These are phyloP conservation scores for Hanseniaspora jakobsenii DNA, from an alignment of 805 yeast genomes.

Conservation along the genomic window DNA sequence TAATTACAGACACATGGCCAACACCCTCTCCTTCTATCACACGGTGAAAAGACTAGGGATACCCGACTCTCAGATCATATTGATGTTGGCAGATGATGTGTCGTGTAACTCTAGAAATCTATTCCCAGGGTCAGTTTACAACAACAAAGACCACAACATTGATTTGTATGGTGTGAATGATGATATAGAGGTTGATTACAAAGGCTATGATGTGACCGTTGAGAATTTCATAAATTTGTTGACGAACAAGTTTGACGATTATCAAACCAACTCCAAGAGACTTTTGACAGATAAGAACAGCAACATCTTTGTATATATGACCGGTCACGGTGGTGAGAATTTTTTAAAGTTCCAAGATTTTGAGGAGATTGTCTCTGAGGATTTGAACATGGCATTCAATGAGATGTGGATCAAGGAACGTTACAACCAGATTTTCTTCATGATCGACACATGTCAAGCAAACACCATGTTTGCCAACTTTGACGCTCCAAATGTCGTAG, in stretches of 20 bases:
- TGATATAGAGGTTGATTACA: slow-evolving; percentile 85
- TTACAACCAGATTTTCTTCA: slow-evolving; percentile 88
- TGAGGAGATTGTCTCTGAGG: slow-evolving; percentile 90
- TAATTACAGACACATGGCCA: slow-evolving; percentile 96
- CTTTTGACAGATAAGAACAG: slow-evolving; percentile 86
- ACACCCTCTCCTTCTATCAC: slow-evolving; percentile 83
- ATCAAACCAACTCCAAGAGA: slow-evolving; percentile 86
- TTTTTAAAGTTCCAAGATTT: slow-evolving; percentile 96
- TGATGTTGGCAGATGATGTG: slow-evolving; percentile 93
- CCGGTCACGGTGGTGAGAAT: slow-evolving; percentile 98
- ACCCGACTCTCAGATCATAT: slow-evolving; percentile 92
- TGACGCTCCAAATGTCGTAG: slow-evolving; percentile 81
- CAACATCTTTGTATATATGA: slow-evolving; percentile 84
- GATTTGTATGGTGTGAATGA: slow-evolving; percentile 74
- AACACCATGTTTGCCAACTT: slow-evolving; percentile 91
- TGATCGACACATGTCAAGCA: slow-evolving; percentile 98
- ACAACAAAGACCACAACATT: slow-evolving; percentile 80
- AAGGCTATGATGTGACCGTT: slow-evolving; percentile 97
- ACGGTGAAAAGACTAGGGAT: slow-evolving; percentile 93
- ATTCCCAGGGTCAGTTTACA: slow-evolving; percentile 91
- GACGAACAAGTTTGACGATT: slow-evolving; percentile 93
- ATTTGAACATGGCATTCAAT: slow-evolving; percentile 90
- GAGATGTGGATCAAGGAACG: slow-evolving; percentile 95
- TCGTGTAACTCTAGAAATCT: slow-evolving; percentile 95
- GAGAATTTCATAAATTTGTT: slow-evolving; percentile 85